These are phyloP conservation scores for Monosporascus cannonballus DNA, from an alignment of 2,329 filamentous ascomycete genomes.

Conservation along the genomic window DNA sequence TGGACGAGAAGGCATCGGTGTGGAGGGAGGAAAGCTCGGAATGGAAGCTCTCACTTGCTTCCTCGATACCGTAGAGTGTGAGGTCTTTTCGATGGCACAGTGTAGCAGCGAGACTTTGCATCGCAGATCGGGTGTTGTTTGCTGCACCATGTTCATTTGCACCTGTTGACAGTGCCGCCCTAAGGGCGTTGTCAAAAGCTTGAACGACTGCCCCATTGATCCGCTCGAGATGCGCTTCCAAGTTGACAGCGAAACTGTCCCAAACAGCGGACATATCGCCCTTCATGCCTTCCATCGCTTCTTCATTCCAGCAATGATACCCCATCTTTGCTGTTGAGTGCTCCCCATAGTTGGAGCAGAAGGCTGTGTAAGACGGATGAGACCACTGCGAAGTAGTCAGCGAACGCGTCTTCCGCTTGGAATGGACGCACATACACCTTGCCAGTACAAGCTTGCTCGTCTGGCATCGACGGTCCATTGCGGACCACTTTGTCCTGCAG, in stretches of 20 bases:
- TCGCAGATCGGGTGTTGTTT: not conserved
- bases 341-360: constrained; percentile 35
- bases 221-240: constrained; percentile 11
- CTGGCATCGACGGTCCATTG: too few relatives aligned
- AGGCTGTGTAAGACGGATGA: constrained; percentile 31
- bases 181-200: constrained; percentile 1
- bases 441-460: too few relatives aligned
- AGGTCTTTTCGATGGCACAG: too few relatives aligned
- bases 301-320: constrained; percentile 38
- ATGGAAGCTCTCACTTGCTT: constrained; percentile 15
- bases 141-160: constrained; percentile 9
- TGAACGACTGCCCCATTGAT: constrained; percentile 1
- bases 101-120: too few relatives aligned
- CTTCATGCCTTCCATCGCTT: constrained; percentile 33
- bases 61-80: not conserved
- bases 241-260: constrained; percentile 8
- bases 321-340: constrained; percentile 23
- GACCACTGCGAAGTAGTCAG: not conserved
- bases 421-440: not conserved
- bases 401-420: not conserved
- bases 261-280: constrained; percentile 27
- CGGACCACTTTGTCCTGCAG: too few relatives aligned
- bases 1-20: constrained; percentile 28
- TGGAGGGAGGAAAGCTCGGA: constrained; percentile 22
- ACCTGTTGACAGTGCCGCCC: constrained; percentile 17